Base-by-base conservation (phyloP, 805 yeast genomes). In the Ogataea degrootiae region DNA sequence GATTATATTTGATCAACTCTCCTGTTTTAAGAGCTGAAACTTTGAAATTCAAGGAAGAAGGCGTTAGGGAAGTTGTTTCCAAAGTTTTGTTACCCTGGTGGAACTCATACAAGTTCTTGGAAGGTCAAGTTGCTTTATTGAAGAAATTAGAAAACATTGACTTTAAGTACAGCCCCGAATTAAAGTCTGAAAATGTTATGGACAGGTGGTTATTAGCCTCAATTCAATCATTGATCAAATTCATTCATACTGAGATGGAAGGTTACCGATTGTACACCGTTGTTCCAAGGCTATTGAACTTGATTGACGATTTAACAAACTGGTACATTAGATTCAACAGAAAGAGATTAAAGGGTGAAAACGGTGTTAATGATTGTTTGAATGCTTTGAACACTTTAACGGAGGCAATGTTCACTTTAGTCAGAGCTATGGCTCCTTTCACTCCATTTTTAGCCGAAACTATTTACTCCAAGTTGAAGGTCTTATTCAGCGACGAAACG, bases 251-350 rank as follows among this genome's bases (percentile, higher is more conserved):
- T 49, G 99, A 94, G 75, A 94, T 94, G 99, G 70, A 67, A 44
- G 86, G 79, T 54, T 94, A 94, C 75, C 81, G 96, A 70, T 76
- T 94, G 56, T 94, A 89, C 72, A 90, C 97, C 39, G 99, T 94
- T 58, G 98, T 94, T 57, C 97, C 99, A 60, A 87, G 85, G 63
- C 74, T 94, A 63, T 78, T 94, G 63, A 77, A 80, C 49, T 84
- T 94, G 69, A 87, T 94, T 66, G 99, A 94, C 63, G 88, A 88
- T 65, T 79, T 94, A 70, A 94, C 99, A 56, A 94, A 94, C 75
- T 94, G 98, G 98, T 94, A 94, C 75, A 94, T 94, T 67, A 85
- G 99, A 70, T 87, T 94, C 71, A 94, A 94, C 76, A 91, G 99
- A 75, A 83, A 89, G 74, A 92, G 99, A 77, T 80, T 94, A 63